These are phyloP conservation scores for Pythium myriotylum DNA, from an alignment of 352 stramenopile species.

Conservation along the genomic window DNA sequence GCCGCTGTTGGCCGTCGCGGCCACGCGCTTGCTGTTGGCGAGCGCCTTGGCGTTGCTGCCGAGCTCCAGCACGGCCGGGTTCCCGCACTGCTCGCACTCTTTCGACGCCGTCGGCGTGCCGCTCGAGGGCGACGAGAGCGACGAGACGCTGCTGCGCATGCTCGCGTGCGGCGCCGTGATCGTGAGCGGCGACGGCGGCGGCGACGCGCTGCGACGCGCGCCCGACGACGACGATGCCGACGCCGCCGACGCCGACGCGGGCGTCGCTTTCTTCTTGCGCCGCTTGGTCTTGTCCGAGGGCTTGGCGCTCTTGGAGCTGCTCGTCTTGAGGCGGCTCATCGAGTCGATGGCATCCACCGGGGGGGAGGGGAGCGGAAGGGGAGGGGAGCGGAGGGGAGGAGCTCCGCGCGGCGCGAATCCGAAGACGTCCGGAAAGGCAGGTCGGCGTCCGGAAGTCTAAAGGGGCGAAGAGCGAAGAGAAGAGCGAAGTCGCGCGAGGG, in stretches of 20 bases:
- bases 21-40: constrained; percentile 50
- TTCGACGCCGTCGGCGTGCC: constrained; percentile 40
- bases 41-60: constrained; percentile 44
- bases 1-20: constrained; percentile 33
- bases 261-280: constrained; percentile 36
- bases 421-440: no score
- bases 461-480: background rate
- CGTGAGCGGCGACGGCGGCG: constrained; percentile 6
- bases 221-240: no score
- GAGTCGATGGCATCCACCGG: constrained; percentile 21
- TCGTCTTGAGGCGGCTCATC: constrained; percentile 36
- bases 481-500: constrained; percentile 9
- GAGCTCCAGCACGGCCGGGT: constrained; percentile 35
- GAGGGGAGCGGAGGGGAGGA: background rate
- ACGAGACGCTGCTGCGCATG: constrained; percentile 24
- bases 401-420: background rate
- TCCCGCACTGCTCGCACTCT: constrained; percentile 59
- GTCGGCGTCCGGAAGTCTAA: background rate
- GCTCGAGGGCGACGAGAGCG: constrained; percentile 29
- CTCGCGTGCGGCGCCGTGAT: constrained; percentile 13
- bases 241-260: no score
- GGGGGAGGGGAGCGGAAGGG: background rate
- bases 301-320: constrained; percentile 25
- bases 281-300: constrained; percentile 29
- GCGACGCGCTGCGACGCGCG: constrained; percentile 13